Evolutionary conservation across 257 asterid genomes (phyloP), one percentile per base, ranked within the genome.

Genomic region (Eustoma russellianum): DNA sequence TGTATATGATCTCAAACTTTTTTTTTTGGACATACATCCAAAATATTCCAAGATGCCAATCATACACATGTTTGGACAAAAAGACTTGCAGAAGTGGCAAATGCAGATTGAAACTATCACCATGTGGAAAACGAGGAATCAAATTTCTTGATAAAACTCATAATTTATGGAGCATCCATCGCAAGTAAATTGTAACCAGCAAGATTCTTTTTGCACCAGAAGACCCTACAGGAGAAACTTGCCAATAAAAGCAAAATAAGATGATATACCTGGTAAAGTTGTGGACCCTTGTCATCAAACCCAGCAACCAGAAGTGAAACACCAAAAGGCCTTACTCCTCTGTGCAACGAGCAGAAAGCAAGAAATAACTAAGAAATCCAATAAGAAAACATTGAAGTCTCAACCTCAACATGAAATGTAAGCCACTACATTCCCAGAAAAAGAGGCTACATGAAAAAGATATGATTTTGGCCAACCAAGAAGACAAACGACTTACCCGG

Each of bases 321-420:
- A 44, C 95, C 97, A 66, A 90, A 90, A 28, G 97, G 97, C 78
- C 97, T 81, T 64, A 90, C 97, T 52, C 97, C 97, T 76, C 97
- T 90, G 30, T 24, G 61, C 49, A 61, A 55, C 52, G 50, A 35
- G 9, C 33, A 60, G 58, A 53, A 53, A 62, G 62, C 33, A 13
- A 59, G 35, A 56, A n/a, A 35, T 46, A 18, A 46, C 10, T 14
- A 52, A 13, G n/a, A n/a, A 53, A 38, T 35, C 13, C 3, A 6
- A 33, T 24, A 38, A 13, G 45, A 4, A 24, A 1, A 35, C 47
- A 47, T 41, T 53, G 5, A 7, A 46, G 12, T 15, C 19, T 4
- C 46, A 30, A 6, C n/a, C 43, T 38, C 12, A 11, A 45, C 10
- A 35, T 17, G 43, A 30, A 17, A 15, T 13, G 17, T 28, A 14